Conservation (phyloP, 305 asterid species). For the Fraxinus xanthoxyloides region DNA sequence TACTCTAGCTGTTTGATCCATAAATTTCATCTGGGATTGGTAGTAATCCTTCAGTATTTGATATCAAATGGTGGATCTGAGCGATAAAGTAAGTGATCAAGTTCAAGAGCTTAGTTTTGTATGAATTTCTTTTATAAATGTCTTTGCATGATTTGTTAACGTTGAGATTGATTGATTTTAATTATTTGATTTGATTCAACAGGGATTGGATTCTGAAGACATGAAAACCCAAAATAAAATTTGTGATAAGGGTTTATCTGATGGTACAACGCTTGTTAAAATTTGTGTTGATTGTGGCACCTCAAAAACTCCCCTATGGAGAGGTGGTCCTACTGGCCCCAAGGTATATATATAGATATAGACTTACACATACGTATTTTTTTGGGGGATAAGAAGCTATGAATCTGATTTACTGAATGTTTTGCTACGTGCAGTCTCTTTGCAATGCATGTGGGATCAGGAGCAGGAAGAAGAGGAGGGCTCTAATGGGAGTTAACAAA, state of each 20-base stretch:
- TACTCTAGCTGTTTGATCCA: background rate
- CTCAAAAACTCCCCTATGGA: slow-evolving; percentile 89
- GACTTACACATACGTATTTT: background rate
- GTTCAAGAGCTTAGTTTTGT: background rate
- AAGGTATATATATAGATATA: slow-evolving; percentile 41
- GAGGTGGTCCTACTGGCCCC: slow-evolving; percentile 98
- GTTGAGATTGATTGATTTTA: background rate
- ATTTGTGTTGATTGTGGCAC: slow-evolving; percentile 94
- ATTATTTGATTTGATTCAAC: background rate
- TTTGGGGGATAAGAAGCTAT: background rate
- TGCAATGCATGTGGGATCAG: slow-evolving; percentile 98
- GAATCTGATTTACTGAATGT: slow-evolving; percentile 18
- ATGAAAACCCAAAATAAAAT: slow-evolving; percentile 49
- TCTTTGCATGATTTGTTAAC: background rate
- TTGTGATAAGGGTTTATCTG: slow-evolving; percentile 54
- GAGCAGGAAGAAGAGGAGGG: slow-evolving; percentile 89
- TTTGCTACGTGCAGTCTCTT: slow-evolving; percentile 57
- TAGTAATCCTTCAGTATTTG: slow-evolving; percentile 13
- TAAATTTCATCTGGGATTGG: slow-evolving; percentile 18
- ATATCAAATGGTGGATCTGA: slow-evolving; percentile 31
- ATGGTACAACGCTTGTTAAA: slow-evolving; percentile 44
- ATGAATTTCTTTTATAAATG: too few species aligned
- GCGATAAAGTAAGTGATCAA: slow-evolving; percentile 74
- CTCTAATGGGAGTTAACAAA: slow-evolving; percentile 64
- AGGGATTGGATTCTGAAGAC: slow-evolving; percentile 73